A percentile compares a stretch with the other conserved stretches of the same genome.
Conservation (phyloP, 306 rosid genomes). For the Vigna hirtella region DNA sequence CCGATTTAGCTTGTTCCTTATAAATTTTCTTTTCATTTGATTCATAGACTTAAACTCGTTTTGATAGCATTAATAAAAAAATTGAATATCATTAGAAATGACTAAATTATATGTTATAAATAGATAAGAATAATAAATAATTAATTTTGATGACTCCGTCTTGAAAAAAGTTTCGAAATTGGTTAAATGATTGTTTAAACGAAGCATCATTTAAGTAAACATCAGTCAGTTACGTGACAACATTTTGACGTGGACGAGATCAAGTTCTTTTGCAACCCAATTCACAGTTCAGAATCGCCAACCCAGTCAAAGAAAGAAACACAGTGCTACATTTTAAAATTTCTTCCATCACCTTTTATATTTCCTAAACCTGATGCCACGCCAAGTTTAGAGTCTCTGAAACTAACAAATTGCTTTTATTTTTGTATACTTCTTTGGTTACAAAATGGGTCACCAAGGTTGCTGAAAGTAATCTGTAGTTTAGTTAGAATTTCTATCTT, state of each 20-base stretch:
- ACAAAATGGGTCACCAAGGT: background rate
- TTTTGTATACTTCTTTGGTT: background rate
- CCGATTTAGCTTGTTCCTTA: no score
- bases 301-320: background rate
- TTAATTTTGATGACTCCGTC: no score
- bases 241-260: background rate
- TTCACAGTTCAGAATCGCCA: constrained; percentile 37
- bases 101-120: no score
- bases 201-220: background rate
- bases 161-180: background rate
- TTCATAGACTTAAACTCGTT: no score
- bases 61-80: no score
- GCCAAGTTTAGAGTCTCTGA: constrained; percentile 34
- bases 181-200: background rate
- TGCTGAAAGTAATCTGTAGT: background rate
- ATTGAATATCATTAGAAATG: no score
- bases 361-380: background rate
- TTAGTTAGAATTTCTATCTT: no score
- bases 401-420: constrained; percentile 10
- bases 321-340: background rate
- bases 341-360: background rate
- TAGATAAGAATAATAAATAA: no score
- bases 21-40: no score
- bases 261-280: background rate
- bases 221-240: background rate